Evolutionary conservation across 805 yeast species (phyloP).

Genomic region (Candida tibetensis): DNA sequence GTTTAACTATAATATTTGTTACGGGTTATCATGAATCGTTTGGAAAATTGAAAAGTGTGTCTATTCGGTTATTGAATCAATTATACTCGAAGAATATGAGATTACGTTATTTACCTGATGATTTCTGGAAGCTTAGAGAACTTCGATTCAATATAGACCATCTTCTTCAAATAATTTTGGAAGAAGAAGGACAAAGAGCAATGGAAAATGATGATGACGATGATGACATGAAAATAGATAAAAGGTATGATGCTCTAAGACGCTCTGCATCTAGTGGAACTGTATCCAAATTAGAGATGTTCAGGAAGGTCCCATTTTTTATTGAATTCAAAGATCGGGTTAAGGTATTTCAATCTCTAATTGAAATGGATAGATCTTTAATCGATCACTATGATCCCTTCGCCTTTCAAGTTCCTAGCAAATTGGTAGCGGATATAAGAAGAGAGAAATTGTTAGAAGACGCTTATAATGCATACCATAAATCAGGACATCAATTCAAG

Average conservation of each 20-base stretch:
- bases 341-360: constrained; percentile 61
- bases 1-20: constrained; percentile 49
- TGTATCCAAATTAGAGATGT: constrained; percentile 54
- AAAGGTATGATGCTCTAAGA: constrained; percentile 65
- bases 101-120: constrained; percentile 44
- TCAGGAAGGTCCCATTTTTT: constrained; percentile 72
- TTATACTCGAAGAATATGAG: constrained; percentile 66
- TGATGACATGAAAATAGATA: constrained; percentile 46
- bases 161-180: constrained; percentile 36
- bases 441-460: constrained; percentile 73
- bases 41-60: constrained; percentile 25
- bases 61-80: constrained; percentile 59
- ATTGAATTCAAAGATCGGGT: constrained; percentile 75
- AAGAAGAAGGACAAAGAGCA: constrained; percentile 39
- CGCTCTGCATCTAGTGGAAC: constrained; percentile 59
- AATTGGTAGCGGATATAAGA: constrained; percentile 52
- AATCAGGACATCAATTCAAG: constrained; percentile 55
- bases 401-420: constrained; percentile 17
- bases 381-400: constrained; percentile 12
- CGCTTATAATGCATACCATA: constrained; percentile 60
- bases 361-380: constrained; percentile 49
- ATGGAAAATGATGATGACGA: constrained; percentile 15
- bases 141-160: constrained; percentile 32
- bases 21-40: constrained; percentile 5
- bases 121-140: constrained; percentile 51